Base-by-base conservation (phyloP, 768 basidiomycete species). In the Daedalea quercina region DNA sequence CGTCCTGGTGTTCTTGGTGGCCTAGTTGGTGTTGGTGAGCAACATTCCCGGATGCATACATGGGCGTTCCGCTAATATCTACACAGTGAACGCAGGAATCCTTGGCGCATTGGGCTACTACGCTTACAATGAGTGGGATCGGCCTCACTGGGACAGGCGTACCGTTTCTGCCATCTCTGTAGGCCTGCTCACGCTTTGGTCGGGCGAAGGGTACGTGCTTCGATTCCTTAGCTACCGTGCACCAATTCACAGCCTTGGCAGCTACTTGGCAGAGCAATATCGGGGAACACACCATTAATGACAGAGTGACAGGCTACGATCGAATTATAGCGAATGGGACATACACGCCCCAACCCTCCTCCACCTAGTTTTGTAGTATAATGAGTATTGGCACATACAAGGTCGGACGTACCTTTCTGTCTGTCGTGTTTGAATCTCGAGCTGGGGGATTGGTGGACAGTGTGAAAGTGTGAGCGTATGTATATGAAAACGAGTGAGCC, bases 1-100 rank as follows among this genome's bases (percentile, higher is more conserved):
- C 73, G 84, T 46, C 86, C 86, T 23, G 77, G 81, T 51, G 78
- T 87, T 2, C 72, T 85, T 11, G 80, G 85, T 48, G 82, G 87
- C 44, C 59, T 86, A 9, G 65, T 84, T 41, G 84, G 85, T 48
- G 54, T 81, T 34, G 55, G 85, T 86, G 61, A 67, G 79, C 42
- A 55, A 25, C 31, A 59, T 47, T 26, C 25, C 15, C 3, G 28
- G 9, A 44, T 25, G 13, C 15, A 15, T 12, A 37, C 12, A 46
- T 28, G 56, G 31, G 54, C 2, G 2, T 31, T 0, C 9, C 43
- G 28, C 34, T 35, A 15, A 40, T 15, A 15, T 40, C 13, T 28
- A 50, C 24, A n/a, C 47, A 82, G 80, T 84, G 47, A 90, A 90
- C 59, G 68, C 82, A 1, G 82, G 76, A 3, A 65, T 90, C 12